Conservation (phyloP, 2,329 filamentous ascomycete genomes). For the Phialophora chinensis region DNA sequence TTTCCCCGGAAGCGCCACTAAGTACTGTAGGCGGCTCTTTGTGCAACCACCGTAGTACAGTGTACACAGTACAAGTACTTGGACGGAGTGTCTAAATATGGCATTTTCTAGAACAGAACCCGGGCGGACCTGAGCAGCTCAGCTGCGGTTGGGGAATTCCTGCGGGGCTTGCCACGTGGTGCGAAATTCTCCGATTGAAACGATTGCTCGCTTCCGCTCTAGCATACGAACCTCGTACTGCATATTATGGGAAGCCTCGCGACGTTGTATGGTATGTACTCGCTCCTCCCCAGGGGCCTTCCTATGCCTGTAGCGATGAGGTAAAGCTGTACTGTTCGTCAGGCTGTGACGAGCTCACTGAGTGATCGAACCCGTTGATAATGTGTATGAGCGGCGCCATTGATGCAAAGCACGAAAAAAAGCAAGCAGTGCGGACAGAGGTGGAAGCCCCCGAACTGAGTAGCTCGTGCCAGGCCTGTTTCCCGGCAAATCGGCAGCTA, state of each 20-base stretch:
- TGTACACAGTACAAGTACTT: neutral
- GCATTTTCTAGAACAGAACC: neutral
- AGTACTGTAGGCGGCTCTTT: neutral
- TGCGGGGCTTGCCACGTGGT: neutral
- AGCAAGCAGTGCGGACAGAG: neutral
- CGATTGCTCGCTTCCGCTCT: neutral
- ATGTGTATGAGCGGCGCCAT: neutral
- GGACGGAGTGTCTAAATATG: neutral
- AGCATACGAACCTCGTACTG: neutral
- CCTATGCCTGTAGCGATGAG: neutral
- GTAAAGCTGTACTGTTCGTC: neutral
- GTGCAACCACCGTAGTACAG: neutral
- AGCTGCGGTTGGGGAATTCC: neutral
- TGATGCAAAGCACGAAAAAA: neutral
- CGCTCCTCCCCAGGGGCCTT: neutral
- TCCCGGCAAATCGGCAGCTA: neutral
- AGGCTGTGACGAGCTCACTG: neutral
- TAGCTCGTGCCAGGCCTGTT: neutral
- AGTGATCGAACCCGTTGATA: neutral
- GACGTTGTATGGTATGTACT: neutral
- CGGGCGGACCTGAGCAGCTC: neutral
- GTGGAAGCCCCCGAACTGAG: neutral
- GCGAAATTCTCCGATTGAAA: neutral
- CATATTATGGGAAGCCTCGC: neutral
- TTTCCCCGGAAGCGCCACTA: neutral